Conservation (phyloP, 352 stramenopile genomes). For the Saprolegnia parasitica region DNA sequence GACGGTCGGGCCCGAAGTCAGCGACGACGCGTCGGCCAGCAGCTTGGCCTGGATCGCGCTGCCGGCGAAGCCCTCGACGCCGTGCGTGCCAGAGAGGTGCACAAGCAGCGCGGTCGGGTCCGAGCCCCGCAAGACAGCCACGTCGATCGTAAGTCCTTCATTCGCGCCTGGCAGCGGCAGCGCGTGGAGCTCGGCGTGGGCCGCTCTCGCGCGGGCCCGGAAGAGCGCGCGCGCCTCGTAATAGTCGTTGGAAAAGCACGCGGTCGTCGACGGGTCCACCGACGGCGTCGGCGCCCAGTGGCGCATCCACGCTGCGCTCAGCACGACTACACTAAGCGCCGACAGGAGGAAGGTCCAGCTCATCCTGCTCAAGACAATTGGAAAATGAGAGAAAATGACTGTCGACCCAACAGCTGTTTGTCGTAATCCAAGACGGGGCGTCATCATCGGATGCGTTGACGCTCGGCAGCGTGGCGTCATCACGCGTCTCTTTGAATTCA, state of each 20-base stretch:
- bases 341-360: too few species aligned
- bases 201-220: conserved; percentile 36
- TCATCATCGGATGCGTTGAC: background rate
- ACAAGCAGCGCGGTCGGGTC: conserved; percentile 49
- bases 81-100: conserved; percentile 78
- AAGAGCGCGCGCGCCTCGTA: conserved; percentile 62
- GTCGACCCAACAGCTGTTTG: background rate
- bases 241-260: conserved; percentile 55
- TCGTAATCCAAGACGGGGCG: background rate
- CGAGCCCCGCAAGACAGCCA: conserved; percentile 49
- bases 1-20: conserved; percentile 52
- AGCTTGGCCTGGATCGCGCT: conserved; percentile 70
- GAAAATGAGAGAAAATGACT: background rate
- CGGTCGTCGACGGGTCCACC: background rate
- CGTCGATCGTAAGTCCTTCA: conserved; percentile 61
- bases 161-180: conserved; percentile 42
- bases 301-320: background rate
- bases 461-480: too few species aligned
- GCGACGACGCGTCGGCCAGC: conserved; percentile 30
- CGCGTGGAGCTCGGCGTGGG: conserved; percentile 41
- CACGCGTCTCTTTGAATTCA: too few species aligned
- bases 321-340: background rate
- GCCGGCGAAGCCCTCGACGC: conserved; percentile 77
- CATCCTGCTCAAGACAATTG: too few species aligned
- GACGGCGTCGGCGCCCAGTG: background rate